phyloP scores from a whole-genome alignment of 352 stramenopile species.

The Pythium myriotylum region DNA sequence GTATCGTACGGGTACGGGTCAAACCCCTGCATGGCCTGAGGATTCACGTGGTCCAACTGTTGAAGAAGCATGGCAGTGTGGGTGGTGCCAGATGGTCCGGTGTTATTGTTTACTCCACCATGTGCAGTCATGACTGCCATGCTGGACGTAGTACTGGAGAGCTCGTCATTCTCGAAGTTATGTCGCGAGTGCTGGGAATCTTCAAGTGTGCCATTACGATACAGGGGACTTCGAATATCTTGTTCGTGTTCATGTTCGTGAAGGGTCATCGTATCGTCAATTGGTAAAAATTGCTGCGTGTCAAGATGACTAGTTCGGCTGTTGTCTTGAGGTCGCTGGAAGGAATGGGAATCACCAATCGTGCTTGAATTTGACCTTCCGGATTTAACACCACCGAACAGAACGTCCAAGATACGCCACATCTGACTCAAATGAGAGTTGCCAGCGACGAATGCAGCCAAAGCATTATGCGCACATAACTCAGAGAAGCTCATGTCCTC shows the following conservation, averaged over 20 bases:
- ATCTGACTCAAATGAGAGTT: conserved; percentile 81
- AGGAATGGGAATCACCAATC: conserved; percentile 3
- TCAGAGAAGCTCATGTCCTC: conserved; percentile 56
- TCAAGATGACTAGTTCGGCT: conserved; percentile 25
- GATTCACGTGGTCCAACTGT: conserved; percentile 87
- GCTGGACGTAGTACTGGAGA: conserved; percentile 36
- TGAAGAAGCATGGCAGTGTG: conserved; percentile 80
- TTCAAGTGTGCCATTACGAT: conserved; percentile 12
- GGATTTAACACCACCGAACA: conserved; percentile 50
- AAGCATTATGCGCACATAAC: conserved; percentile 83
- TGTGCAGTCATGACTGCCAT: conserved; percentile 23
- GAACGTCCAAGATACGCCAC: conserved; percentile 84
- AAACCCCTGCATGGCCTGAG: conserved; percentile 85
- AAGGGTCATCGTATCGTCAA: conserved; percentile 8
- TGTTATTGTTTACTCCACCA: not conserved
- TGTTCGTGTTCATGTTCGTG: conserved; percentile 16
- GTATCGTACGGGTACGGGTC: conserved; percentile 84
- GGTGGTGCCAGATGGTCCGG: conserved; percentile 33
- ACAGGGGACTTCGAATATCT: not conserved
- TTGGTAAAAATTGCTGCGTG: conserved; percentile 4
- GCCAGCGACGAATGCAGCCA: conserved; percentile 73
- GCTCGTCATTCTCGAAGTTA: conserved; percentile 31
- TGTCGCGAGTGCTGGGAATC: conserved; percentile 28
- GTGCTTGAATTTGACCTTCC: not conserved
- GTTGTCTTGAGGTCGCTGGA: conserved; percentile 19